These are phyloP conservation scores for Trichoderma sp. DNA, from an alignment of 2,329 filamentous ascomycete species.

Conservation along the genomic window DNA sequence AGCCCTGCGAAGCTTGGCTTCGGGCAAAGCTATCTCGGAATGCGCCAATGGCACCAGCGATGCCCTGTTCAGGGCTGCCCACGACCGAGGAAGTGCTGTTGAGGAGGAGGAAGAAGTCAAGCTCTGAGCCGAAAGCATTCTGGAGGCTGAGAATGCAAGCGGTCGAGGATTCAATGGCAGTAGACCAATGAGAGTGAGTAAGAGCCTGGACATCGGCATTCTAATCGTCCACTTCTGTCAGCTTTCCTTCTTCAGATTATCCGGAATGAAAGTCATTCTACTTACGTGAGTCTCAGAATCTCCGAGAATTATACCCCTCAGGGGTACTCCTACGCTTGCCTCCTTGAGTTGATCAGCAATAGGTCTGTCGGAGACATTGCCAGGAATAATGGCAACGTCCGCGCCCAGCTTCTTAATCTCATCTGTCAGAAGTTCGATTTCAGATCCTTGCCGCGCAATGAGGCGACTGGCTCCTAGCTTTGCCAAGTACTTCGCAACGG, in stretches of 20 bases:
- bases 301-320: conserved; percentile 19
- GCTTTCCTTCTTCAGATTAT: background rate
- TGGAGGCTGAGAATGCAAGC: conserved; percentile 10
- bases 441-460: conserved; percentile 6
- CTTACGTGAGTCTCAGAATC: conserved; percentile 3
- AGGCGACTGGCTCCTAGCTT: conserved; percentile 18
- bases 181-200: conserved; percentile 9
- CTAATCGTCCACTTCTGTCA: background rate
- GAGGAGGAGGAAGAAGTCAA: conserved; percentile 24
- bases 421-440: background rate
- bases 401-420: conserved; percentile 10
- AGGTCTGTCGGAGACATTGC: background rate
- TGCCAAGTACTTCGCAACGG: conserved; percentile 17
- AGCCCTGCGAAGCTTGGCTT: background rate
- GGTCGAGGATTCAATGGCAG: background rate
- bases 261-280: background rate
- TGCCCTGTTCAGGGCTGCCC: background rate
- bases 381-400: conserved; percentile 16
- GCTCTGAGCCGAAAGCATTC: conserved; percentile 1
- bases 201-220: background rate
- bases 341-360: conserved; percentile 12
- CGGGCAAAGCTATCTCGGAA: conserved; percentile 21
- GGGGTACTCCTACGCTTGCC: background rate
- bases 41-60: conserved; percentile 5
- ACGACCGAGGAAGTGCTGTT: conserved; percentile 8